Conservation (phyloP, 2,329 filamentous ascomycete genomes). For the Septoria linicola region DNA sequence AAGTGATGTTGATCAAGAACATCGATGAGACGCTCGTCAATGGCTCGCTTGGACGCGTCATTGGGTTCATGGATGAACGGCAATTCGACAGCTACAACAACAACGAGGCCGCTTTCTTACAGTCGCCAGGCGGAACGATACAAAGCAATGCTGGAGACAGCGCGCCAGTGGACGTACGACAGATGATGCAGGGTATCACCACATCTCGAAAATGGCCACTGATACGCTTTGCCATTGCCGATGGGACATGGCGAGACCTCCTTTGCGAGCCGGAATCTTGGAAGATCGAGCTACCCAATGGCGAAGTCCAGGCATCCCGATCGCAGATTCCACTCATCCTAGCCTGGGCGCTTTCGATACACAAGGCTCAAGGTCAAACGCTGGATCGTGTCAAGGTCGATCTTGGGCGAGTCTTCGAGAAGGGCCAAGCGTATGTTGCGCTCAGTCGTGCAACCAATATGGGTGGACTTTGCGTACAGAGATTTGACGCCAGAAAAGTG, state of each 20-base stretch:
- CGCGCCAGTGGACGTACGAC: slow-evolving; percentile 39
- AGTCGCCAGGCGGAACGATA: slow-evolving; percentile 37
- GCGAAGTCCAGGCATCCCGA: slow-evolving; percentile 86
- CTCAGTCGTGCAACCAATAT: slow-evolving; percentile 89
- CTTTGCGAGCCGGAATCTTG: slow-evolving; percentile 85
- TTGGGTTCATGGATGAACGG: slow-evolving; percentile 72
- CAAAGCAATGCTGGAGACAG: slow-evolving; percentile 28
- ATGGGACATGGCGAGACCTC: slow-evolving; percentile 72
- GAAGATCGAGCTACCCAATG: slow-evolving; percentile 96
- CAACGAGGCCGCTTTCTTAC: slow-evolving; percentile 30
- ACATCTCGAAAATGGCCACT: slow-evolving; percentile 69
- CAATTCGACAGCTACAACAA: slow-evolving; percentile 38
- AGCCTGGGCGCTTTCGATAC: slow-evolving; percentile 94
- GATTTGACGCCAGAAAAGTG: slow-evolving; percentile 87
- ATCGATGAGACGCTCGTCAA: slow-evolving; percentile 93
- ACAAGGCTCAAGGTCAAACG: slow-evolving; percentile 96
- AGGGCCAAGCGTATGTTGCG: slow-evolving; percentile 95
- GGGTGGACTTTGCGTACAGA: slow-evolving; percentile 78
- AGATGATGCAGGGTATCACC: slow-evolving; percentile 54
- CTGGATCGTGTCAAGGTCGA: slow-evolving; percentile 93
- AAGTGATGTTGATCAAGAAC: slow-evolving; percentile 99
- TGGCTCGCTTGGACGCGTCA: slow-evolving; percentile 84
- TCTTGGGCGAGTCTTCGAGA: slow-evolving; percentile 88
- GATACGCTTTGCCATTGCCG: slow-evolving; percentile 77
- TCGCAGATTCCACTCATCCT: slow-evolving; percentile 77